phyloP scores from a whole-genome alignment of 2,329 filamentous ascomycete species.

The Pseudogymnoascus sp. region DNA sequence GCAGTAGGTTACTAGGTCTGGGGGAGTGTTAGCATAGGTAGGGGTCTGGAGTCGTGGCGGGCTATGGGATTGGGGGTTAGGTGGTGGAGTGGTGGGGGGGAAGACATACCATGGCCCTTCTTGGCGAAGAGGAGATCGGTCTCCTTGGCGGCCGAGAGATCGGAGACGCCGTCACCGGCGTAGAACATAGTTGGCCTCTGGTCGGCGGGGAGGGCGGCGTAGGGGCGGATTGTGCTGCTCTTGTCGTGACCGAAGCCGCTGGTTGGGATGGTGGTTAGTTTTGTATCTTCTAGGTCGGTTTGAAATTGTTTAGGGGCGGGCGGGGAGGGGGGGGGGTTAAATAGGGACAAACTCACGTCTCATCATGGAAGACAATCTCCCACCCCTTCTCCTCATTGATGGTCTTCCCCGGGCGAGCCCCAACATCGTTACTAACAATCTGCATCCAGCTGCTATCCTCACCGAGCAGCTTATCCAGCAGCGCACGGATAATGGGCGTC shows the following conservation, averaged over 20 bases:
- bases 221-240: slow-evolving; percentile 81
- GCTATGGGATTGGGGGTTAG: slow-evolving; percentile 12
- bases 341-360: slow-evolving; percentile 46
- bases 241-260: slow-evolving; percentile 89
- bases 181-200: slow-evolving; percentile 83
- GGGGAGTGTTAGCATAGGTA: slow-evolving; percentile 10
- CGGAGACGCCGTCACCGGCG: slow-evolving; percentile 88
- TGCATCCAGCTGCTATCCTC: slow-evolving; percentile 67
- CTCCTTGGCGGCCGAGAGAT: slow-evolving; percentile 85
- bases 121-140: slow-evolving; percentile 93
- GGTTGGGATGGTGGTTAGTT: neutral
- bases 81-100: neutral
- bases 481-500: slow-evolving; percentile 79
- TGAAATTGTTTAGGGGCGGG: neutral
- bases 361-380: slow-evolving; percentile 83
- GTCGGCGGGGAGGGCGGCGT: slow-evolving; percentile 61
- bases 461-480: slow-evolving; percentile 76
- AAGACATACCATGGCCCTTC: slow-evolving; percentile 65
- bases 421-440: slow-evolving; percentile 83
- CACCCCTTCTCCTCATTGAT: slow-evolving; percentile 79
- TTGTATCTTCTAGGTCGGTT: neutral
- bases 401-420: slow-evolving; percentile 56
- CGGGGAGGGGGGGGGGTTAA: neutral
- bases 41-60: neutral
- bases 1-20: slow-evolving; percentile 83